These are phyloP conservation scores for Przewalskia tangutica DNA, from an alignment of 257 asterid species.

Conservation along the genomic window DNA sequence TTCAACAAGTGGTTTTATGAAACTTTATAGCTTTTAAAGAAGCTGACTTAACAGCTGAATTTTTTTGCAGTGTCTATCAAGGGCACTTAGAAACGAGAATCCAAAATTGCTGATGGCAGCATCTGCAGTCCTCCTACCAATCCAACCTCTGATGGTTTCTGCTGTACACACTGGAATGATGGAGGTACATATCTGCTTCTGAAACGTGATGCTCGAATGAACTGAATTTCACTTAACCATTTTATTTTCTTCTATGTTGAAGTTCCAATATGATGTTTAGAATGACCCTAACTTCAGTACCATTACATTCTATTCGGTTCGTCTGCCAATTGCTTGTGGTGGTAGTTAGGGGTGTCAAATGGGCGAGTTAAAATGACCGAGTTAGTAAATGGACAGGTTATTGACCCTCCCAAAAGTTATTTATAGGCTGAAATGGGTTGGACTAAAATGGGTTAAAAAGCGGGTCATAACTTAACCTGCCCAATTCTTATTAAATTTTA, in stretches of 20 bases:
- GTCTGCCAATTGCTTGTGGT: neutral
- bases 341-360: too few relatives aligned
- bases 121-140: constrained; percentile 64
- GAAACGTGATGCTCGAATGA: neutral
- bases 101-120: constrained; percentile 85
- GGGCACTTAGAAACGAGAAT: constrained; percentile 76
- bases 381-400: too few relatives aligned
- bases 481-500: too few relatives aligned
- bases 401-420: too few relatives aligned
- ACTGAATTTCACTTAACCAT: neutral
- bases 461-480: too few relatives aligned
- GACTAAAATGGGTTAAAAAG: too few relatives aligned
- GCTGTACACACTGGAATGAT: constrained; percentile 92
- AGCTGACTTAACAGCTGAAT: neutral
- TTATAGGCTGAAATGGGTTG: too few relatives aligned
- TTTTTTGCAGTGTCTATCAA: constrained; percentile 67
- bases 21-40: neutral
- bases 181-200: constrained; percentile 50
- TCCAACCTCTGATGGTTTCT: constrained; percentile 91
- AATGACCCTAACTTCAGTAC: neutral
- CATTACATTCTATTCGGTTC: neutral
- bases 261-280: neutral
- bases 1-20: neutral
- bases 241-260: neutral
- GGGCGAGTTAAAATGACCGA: too few relatives aligned